phyloP scores from a whole-genome alignment of 441 rosid genomes.

The Gossypium davidsonii region DNA sequence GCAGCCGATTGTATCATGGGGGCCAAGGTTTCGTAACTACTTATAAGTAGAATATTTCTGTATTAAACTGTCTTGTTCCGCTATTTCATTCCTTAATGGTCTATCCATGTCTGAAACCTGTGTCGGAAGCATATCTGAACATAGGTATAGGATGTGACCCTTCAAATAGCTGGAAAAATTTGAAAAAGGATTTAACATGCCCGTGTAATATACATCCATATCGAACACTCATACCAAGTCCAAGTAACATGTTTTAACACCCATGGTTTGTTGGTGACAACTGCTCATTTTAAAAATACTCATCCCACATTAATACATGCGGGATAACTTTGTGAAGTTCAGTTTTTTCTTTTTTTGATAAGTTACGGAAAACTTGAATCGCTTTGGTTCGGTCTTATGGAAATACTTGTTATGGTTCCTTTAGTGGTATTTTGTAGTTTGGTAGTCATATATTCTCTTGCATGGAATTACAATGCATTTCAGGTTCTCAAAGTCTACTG shows the following conservation, averaged over 20 bases:
- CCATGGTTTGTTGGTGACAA: not conserved
- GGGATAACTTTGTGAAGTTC: not conserved
- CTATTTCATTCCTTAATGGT: not conserved
- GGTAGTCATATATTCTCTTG: conserved; percentile 1
- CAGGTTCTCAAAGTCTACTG: conserved; percentile 70
- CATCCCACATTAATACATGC: not conserved
- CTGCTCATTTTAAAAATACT: not conserved
- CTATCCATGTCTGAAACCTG: not conserved
- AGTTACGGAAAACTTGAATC: not conserved
- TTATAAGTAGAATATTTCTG: conserved; percentile 1
- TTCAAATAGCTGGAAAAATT: not conserved
- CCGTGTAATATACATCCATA: not conserved
- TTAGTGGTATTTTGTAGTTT: not conserved
- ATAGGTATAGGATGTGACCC: not conserved
- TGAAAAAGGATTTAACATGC: not conserved
- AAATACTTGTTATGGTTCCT: not conserved
- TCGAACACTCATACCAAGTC: not conserved
- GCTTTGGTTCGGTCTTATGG: not conserved
- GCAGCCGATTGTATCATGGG: conserved; percentile 94
- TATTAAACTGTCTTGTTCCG: conserved; percentile 13
- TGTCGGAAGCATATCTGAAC: no score
- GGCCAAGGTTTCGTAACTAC: conserved; percentile 59
- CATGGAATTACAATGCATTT: conserved; percentile 19
- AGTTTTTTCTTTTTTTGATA: not conserved
- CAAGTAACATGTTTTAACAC: not conserved